Evolutionary conservation across 306 rosid species (phyloP), one percentile per base, ranked within the genome.

Genomic region (Biancaea sappan): DNA sequence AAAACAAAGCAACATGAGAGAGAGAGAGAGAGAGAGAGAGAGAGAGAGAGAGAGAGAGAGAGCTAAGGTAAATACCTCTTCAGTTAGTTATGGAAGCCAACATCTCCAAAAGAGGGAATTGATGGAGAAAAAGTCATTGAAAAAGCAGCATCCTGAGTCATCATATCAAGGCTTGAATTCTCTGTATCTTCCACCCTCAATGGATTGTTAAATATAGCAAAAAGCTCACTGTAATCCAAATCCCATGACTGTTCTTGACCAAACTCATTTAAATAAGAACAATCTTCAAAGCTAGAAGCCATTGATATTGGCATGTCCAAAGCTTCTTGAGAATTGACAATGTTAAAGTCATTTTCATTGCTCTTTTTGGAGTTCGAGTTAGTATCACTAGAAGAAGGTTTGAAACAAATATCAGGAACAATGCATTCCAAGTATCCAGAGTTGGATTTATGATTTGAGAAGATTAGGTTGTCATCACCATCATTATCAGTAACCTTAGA

Each of bases 361-460:
- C 73, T 73, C 22, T 77, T 83, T 72, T 70, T 71, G 76, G 83
- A 52, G 62, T 62, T 32, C 8, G 73, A 28, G 44, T n/a, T n/a
- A n/a, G 52, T 53, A 65, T 58, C 65, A 77, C 92, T 58, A 11
- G 87, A 71, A 71, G 94, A 72, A 60, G 96, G 93, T 60, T 84
- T 90, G 75, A 95, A 84, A 78, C 98, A 95, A 21, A 79, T 85
- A 57, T 90, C 98, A 86, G 99, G 98, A 69, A 95, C 99, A 6
- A 95, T 92, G 91, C 98, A 92, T 75, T 91, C 93, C 76, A 95
- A 82, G 69, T 95, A 95, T 34, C 99, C 99, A 2, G 96, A 90
- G 86, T 92, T 94, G 14, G 75, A 47, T 10, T 84, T 69, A 76
- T 79, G 82, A 69, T 26, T 78, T 21, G 92, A 87, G 72, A 92